These are phyloP conservation scores for Brassica incana DNA, from an alignment of 345 rosid species.

Conservation along the genomic window DNA sequence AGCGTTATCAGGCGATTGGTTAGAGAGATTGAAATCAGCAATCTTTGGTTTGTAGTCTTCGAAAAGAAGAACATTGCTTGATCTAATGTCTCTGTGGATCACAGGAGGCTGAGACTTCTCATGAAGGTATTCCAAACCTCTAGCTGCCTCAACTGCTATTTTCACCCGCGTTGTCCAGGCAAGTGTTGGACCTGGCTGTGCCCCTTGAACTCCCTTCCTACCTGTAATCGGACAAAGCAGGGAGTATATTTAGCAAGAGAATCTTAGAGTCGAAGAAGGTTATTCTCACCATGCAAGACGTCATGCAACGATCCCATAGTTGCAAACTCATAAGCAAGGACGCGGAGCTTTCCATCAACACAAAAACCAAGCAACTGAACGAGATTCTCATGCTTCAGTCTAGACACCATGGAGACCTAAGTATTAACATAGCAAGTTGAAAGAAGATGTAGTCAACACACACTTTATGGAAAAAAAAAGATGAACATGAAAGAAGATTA, in stretches of 20 bases:
- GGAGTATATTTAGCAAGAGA: constrained; percentile 5
- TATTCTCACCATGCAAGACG: constrained; percentile 73
- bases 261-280: constrained; percentile 9
- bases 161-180: constrained; percentile 43
- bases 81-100: constrained; percentile 42
- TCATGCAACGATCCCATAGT: constrained; percentile 99
- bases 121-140: constrained; percentile 43
- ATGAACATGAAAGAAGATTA: not conserved
- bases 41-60: constrained; percentile 43
- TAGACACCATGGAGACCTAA: constrained; percentile 92
- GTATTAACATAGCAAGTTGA: constrained; percentile 14
- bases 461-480: not conserved
- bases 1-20: constrained; percentile 44
- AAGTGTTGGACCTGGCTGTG: constrained; percentile 46
- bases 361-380: constrained; percentile 83
- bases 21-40: constrained; percentile 44
- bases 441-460: constrained; percentile 20
- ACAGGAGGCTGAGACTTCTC: constrained; percentile 44
- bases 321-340: constrained; percentile 95
- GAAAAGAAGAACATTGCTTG: constrained; percentile 42
- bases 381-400: constrained; percentile 85
- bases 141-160: constrained; percentile 45
- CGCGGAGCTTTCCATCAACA: constrained; percentile 85
- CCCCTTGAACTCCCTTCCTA: constrained; percentile 45
- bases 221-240: constrained; percentile 18